Evolutionary conservation across 2,329 filamentous ascomycete species (phyloP), one percentile per base, ranked within the genome.

Genomic region (Stemphylium beticola): DNA sequence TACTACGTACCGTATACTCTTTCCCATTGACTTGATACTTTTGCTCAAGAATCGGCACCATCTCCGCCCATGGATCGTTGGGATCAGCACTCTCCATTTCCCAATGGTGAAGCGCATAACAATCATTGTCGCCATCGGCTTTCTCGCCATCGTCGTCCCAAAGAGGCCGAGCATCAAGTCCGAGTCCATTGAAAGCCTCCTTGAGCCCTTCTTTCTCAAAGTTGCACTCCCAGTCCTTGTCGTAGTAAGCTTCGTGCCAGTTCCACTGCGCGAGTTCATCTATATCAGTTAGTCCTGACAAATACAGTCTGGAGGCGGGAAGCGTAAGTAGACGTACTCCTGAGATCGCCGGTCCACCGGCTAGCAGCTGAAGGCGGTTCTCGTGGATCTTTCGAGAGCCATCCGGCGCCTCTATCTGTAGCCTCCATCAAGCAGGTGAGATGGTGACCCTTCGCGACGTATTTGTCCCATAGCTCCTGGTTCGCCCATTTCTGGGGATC

Each of bases 311-410:
- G 2, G 14, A 8, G 4, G 15, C 17, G 11, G 2, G 2, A n/a
- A 18, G 14, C 26, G 17, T 14, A 26, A n/a, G 2, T 22, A 20
- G 18, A 15, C 48, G 24, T 20, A 57, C 59, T 12, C 24, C 26
- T 46, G 8, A 66, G 48, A 17, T 66, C 58, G 5, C 60, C 53
- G 9, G 44, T 51, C 64, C 65, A 69, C 3, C 2, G 32, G 32
- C 62, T 68, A 3, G 51, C 46, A 8, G 58, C 62, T 3, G 65
- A 67, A 15, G 62, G 60, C 6, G 62, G 64, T 2, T 33, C 42
- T 4, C 58, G 40, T 0, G 36, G 54, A 14, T 64, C 57, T 14
- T 47, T 12, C 11, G 34, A 18, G 18, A 61, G 51, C 11, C 31
- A 53, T 10, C 64, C 64, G 7, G 66, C 66, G 5, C 36, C 57